These are phyloP conservation scores for Candida nitratophila DNA, from an alignment of 805 yeast genomes.

Conservation along the genomic window DNA sequence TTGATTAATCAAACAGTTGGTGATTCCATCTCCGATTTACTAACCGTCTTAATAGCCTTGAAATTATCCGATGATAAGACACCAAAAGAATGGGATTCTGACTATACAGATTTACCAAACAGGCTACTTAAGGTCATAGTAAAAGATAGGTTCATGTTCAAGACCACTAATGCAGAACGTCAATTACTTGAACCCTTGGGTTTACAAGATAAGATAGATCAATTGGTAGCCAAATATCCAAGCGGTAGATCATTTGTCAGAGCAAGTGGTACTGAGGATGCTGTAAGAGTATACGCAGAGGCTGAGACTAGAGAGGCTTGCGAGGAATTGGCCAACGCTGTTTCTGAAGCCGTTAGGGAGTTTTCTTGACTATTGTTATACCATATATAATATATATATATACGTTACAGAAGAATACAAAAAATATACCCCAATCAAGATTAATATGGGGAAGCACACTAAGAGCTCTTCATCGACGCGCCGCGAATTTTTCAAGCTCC, in stretches of 20 bases:
- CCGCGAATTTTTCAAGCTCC: too few species aligned
- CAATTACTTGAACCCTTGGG: conserved; percentile 70
- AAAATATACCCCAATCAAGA: too few species aligned
- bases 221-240: conserved; percentile 43
- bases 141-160: conserved; percentile 69
- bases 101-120: conserved; percentile 84
- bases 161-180: conserved; percentile 88
- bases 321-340: conserved; percentile 34
- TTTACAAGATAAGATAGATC: conserved; percentile 68
- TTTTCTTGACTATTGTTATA: not conserved
- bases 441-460: too few species aligned
- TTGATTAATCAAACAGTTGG: conserved; percentile 97
- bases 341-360: conserved; percentile 29
- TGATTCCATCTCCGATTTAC: conserved; percentile 90
- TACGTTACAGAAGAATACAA: too few species aligned
- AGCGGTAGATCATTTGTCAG: conserved; percentile 86
- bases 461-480: too few species aligned
- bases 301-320: conserved; percentile 51
- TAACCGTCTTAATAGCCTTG: conserved; percentile 67
- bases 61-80: conserved; percentile 29
- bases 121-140: conserved; percentile 75
- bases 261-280: conserved; percentile 97
- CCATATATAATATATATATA: too few species aligned
- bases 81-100: conserved; percentile 67
- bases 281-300: conserved; percentile 93